These are phyloP conservation scores for Kodamaea leandrae DNA, from an alignment of 805 yeast species.

Conservation along the genomic window DNA sequence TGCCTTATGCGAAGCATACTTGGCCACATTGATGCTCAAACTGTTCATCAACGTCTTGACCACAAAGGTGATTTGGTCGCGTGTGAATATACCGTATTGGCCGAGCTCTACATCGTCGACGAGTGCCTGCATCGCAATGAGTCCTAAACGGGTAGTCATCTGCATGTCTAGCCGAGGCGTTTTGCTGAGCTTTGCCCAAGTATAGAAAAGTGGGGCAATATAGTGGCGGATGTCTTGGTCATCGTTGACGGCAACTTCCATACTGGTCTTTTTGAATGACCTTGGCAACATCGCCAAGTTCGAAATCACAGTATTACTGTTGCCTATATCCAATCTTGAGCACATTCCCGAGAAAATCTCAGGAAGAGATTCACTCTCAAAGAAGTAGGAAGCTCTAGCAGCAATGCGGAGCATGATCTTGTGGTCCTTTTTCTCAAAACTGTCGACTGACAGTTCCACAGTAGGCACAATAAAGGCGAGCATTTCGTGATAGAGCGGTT, in stretches of 20 bases:
- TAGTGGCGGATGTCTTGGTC: conserved; percentile 49
- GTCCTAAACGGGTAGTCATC: conserved; percentile 62
- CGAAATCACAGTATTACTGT: conserved; percentile 50
- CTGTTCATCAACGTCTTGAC: conserved; percentile 52
- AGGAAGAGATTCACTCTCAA: conserved; percentile 47
- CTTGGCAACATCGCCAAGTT: conserved; percentile 57
- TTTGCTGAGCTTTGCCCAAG: conserved; percentile 61
- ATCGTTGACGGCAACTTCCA: conserved; percentile 24
- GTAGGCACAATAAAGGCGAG: conserved; percentile 31
- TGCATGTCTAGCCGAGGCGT: conserved; percentile 58
- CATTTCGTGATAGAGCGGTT: conserved; percentile 39
- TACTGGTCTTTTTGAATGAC: no score
- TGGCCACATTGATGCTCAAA: conserved; percentile 47
- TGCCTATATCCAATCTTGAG: conserved; percentile 51
- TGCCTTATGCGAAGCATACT: conserved; percentile 43
- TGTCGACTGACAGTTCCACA: conserved; percentile 37
- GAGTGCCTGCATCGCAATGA: conserved; percentile 51
- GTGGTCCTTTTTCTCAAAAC: conserved; percentile 47
- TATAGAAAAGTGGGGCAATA: conserved; percentile 63
- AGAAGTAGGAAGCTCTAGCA: conserved; percentile 52
- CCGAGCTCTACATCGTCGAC: conserved; percentile 29
- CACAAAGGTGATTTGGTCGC: conserved; percentile 57
- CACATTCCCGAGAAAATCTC: conserved; percentile 50
- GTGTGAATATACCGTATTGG: conserved; percentile 61
- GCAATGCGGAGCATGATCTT: conserved; percentile 52